Conservation (phyloP, 169 alveolate species). For the Plasmodium gaboni region DNA sequence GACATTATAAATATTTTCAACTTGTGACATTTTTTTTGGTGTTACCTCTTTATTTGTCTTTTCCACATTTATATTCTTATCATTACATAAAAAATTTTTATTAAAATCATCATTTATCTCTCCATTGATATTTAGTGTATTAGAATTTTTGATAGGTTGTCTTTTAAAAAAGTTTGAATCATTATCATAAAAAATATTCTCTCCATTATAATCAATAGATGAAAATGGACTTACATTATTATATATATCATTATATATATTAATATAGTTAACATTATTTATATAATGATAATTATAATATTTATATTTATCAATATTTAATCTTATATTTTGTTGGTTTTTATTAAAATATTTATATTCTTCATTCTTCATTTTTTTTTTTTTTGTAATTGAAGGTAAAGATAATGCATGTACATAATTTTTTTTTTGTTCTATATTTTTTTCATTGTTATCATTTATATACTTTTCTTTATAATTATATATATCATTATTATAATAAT, state of each 20-base stretch:
- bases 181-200: background rate
- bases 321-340: constrained; percentile 35
- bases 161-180: constrained; percentile 7
- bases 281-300: constrained; percentile 64
- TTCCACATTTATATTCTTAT: background rate
- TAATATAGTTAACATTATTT: constrained; percentile 47
- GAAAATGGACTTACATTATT: constrained; percentile 27
- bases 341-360: constrained; percentile 46
- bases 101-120: no score
- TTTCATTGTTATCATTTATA: constrained; percentile 9
- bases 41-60: background rate
- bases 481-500: no score
- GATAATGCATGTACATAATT: constrained; percentile 54
- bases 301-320: constrained; percentile 62
- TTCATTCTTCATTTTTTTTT: constrained; percentile 23
- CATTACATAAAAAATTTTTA: background rate
- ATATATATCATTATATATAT: constrained; percentile 51
- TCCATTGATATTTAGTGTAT: no score
- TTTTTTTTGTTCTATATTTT: background rate
- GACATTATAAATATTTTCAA: background rate
- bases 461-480: no score
- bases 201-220: background rate
- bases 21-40: background rate
- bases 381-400: constrained; percentile 47
- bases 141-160: background rate